Evolutionary conservation across 805 yeast genomes (phyloP).

Genomic region (Hanseniaspora clermontiae): DNA sequence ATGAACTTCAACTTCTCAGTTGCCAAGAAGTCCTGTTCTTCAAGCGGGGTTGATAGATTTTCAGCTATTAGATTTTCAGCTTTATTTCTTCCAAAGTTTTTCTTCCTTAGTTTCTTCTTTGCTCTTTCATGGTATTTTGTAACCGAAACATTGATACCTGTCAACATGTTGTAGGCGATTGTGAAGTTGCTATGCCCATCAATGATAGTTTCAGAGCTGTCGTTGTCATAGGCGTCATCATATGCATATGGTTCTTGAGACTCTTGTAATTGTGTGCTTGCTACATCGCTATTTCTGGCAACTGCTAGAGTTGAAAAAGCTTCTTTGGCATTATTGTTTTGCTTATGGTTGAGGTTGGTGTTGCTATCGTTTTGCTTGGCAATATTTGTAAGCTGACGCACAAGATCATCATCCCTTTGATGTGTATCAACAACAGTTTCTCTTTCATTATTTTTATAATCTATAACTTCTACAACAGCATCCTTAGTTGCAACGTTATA

Average conservation of each 20-base stretch:
- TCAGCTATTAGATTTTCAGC: not conserved
- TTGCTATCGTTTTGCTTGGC: conserved; percentile 13
- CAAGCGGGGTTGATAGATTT: not conserved
- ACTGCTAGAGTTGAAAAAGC: not conserved
- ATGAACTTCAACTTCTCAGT: conserved; percentile 78
- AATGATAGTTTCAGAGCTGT: conserved; percentile 64
- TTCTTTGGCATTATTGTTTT: not conserved
- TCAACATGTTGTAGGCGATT: conserved; percentile 91
- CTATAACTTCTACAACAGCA: conserved; percentile 4
- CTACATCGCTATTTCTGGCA: not conserved
- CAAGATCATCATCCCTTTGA: not conserved
- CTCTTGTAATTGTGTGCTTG: not conserved
- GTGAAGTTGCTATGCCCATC: conserved; percentile 92
- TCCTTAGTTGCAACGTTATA: conserved; percentile 7
- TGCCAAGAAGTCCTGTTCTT: conserved; percentile 49
- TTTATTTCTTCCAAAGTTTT: not conserved
- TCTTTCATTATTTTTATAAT: conserved; percentile 9
- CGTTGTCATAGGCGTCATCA: conserved; percentile 42
- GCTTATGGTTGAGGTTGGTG: not conserved
- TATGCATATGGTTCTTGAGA: conserved; percentile 21
- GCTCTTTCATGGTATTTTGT: conserved; percentile 43
- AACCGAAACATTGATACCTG: conserved; percentile 92
- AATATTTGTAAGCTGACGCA: not conserved
- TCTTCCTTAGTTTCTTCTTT: conserved; percentile 1
- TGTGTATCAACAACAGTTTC: not conserved